Base-by-base conservation (phyloP, 331 rosid genomes). In the Telfairia occidentalis region DNA sequence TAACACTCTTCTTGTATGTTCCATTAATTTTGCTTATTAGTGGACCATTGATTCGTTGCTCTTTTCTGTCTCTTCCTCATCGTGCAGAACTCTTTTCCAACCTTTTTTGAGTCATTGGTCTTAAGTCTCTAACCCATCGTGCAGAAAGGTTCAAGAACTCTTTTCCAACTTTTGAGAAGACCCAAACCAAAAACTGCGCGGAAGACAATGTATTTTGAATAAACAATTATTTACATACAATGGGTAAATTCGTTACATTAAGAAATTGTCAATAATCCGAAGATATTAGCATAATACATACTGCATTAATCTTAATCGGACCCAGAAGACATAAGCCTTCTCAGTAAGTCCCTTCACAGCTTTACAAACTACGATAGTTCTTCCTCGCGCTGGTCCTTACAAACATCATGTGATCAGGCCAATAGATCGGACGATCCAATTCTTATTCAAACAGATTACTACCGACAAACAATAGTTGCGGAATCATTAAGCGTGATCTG, bases 1-100 rank as follows among this genome's bases (percentile, higher is more conserved):
- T 66, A 66, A 21, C 29, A 64, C 57, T 45, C 37, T 13, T 45
- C 54, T 69, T 69, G 57, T 28, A 69, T 13, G 57, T 18, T 69
- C 74, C 74, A 69, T 69, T 69, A 45, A 46, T n/a, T 42, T 67
- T 40, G 23, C 74, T 43, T 43, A 43, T 67, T 67, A 67, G 74
- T 69, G 57, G 74, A 45, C 38, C 57, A 45, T 28, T 15, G 74
- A 69, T 69, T 43, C 15, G 26, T 45, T 69, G 24, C 26, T 69
- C 13, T 43, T 43, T 45, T 26, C 6, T 12, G 35, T 11, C 23
- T 24, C 55, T 46, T 12, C 19, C 52, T n/a, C n/a, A 13, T 12
- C 1, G 19, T 40, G 45, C 45, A 40, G n/a, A n/a, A n/a, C n/a
- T n/a, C n/a, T n/a, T n/a, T n/a, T n/a, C n/a, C n/a, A n/a, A n/a